A percentile compares a stretch with the other conserved stretches of the same genome.
These are phyloP conservation scores for Sphaerobolus stellatus DNA, from an alignment of 1,284 basidiomycete species.

Conservation along the genomic window DNA sequence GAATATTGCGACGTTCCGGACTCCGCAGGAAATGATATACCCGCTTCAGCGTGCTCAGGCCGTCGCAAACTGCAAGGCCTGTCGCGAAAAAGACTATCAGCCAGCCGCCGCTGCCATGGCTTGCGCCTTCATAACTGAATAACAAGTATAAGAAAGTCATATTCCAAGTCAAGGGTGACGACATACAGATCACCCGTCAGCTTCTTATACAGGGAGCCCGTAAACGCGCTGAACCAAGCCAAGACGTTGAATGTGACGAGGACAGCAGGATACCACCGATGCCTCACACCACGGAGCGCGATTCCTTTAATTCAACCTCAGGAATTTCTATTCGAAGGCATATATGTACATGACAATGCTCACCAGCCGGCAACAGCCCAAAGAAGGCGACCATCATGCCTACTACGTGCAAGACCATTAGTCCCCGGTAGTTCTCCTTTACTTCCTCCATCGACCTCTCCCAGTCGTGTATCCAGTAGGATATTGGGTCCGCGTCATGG, in stretches of 20 bases:
- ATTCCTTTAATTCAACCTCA: slow-evolving; percentile 51
- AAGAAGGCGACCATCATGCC: slow-evolving; percentile 78
- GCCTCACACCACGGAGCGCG: slow-evolving; percentile 68
- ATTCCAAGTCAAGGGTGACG: too few species aligned
- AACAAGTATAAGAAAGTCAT: background rate
- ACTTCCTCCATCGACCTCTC: slow-evolving; percentile 44
- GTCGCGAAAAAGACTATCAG: slow-evolving; percentile 54
- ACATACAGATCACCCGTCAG: slow-evolving; percentile 74
- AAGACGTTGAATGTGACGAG: slow-evolving; percentile 59
- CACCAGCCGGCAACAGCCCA: slow-evolving; percentile 71
- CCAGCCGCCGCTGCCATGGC: slow-evolving; percentile 66
- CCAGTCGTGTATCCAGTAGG: slow-evolving; percentile 77
- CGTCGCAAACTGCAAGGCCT: slow-evolving; percentile 59
- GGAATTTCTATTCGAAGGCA: background rate
- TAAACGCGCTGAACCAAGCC: slow-evolving; percentile 56
- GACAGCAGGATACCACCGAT: slow-evolving; percentile 56
- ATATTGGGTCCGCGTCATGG: slow-evolving; percentile 69
- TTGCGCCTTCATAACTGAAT: slow-evolving; percentile 64
- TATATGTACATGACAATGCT: slow-evolving; percentile 22
- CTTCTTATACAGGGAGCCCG: slow-evolving; percentile 67
- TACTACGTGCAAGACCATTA: slow-evolving; percentile 66
- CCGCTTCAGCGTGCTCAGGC: slow-evolving; percentile 48
- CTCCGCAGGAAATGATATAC: slow-evolving; percentile 44
- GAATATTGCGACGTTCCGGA: slow-evolving; percentile 30
- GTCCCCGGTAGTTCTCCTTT: slow-evolving; percentile 49